Evolutionary conservation across 306 rosid species (phyloP).

Genomic region (Carpinus fangiana): DNA sequence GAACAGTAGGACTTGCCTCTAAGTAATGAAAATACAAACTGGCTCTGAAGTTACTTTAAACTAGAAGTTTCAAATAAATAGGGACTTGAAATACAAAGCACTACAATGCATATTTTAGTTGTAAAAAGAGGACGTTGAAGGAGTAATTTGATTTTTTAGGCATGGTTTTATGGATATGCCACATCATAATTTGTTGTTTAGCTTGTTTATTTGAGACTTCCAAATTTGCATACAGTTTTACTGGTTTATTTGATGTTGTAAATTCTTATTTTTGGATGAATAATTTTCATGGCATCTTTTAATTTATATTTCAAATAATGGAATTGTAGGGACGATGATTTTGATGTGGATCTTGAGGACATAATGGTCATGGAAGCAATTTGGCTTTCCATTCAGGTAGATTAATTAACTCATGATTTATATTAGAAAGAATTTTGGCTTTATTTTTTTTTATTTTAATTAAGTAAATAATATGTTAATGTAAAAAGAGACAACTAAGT

Average conservation of each 20-base stretch:
- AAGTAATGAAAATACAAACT: not conserved
- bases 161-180: not conserved
- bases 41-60: not conserved
- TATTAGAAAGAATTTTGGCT: not conserved
- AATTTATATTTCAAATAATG: constrained; percentile 4
- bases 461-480: not conserved
- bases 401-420: not conserved
- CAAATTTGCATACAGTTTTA: too few relatives aligned
- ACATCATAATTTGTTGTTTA: not conserved
- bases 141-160: not conserved
- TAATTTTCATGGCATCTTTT: not conserved
- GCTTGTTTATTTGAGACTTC: not conserved
- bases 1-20: not conserved
- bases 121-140: not conserved
- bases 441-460: not conserved
- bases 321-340: constrained; percentile 81
- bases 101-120: not conserved
- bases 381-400: constrained; percentile 97
- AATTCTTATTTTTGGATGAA: not conserved
- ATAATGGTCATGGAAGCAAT: constrained; percentile 99
- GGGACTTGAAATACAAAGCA: not conserved
- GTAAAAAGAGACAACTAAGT: not conserved
- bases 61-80: too few relatives aligned
- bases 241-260: not conserved
- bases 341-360: constrained; percentile 94